Evolutionary conservation across 2,329 filamentous ascomycete species (phyloP), one percentile per base, ranked within the genome.

Genomic region (Xylariaceae sp.): DNA sequence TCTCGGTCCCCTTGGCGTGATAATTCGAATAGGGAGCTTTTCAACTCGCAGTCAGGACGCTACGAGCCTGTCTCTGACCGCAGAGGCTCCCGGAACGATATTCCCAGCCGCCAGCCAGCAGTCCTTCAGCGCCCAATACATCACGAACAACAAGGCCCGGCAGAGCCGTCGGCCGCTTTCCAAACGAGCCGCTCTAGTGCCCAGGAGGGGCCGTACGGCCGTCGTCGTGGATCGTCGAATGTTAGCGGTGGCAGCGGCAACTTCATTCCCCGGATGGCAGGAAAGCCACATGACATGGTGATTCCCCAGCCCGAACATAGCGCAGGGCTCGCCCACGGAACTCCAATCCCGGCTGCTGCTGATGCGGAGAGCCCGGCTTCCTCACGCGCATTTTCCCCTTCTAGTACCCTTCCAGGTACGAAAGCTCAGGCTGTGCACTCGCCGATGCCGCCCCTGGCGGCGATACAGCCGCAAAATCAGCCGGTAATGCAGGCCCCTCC

Each of bases 41-140:
- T 80, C 63, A 95, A 96, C 56, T 94, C 90, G n/a, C 83, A 93
- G 35, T 94, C 87, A 34, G 90, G 90, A 13, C 81, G 87, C 32
- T 94, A 94, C 48, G 90, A 96, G 55, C 88, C 89, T 12, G 90
- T 89, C 3, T 67, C 74, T 33, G 87, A 94, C 42, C 80, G 88
- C 23, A 77, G 86, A 44, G 77, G 75, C 13, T 77, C 82, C 19
- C 76, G 83, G 32, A 74, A 77, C 35, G 84, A 92, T 33, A 61
- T 68, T 35, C 70, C 75, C 40, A 70, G 75, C 36, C 77, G 83
- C 31, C 81, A 90, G 44, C 83, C 86, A 16, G 74, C 87, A 11
- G 63, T 96, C 7, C 62, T 96, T 29, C 89, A 95, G 54, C 72
- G 90, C 29, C 75, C 81, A 14, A 62, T 69, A 4, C 72, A 75